Evolutionary conservation across 805 yeast species (phyloP).

Genomic region (Wickerhamomyces sydowiorum): DNA sequence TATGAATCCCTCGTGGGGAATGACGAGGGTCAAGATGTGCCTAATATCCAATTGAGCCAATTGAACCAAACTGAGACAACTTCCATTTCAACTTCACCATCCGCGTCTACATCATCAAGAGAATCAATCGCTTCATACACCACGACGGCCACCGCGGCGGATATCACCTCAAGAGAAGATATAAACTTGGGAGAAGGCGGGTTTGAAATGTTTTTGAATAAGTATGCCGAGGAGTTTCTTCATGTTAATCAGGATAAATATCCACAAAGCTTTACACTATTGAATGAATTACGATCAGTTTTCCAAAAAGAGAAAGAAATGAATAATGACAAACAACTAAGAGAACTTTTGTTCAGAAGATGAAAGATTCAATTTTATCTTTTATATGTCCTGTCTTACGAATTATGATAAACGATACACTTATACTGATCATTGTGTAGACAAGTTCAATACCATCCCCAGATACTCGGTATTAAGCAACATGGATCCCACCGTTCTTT

Average conservation of each 20-base stretch:
- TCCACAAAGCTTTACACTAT: conserved; percentile 7
- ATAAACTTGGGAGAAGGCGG: conserved; percentile 3
- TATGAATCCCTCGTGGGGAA: conserved; percentile 8
- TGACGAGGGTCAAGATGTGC: too few relatives aligned
- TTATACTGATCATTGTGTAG: not conserved
- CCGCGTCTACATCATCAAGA: too few relatives aligned
- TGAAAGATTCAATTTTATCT: too few relatives aligned
- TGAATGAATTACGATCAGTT: conserved; percentile 1
- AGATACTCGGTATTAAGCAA: too few relatives aligned
- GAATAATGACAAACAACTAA: conserved; percentile 5
- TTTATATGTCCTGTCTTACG: too few relatives aligned
- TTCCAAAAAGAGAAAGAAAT: conserved; percentile 7
- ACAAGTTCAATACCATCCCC: too few relatives aligned
- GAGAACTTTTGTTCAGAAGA: conserved; percentile 6
- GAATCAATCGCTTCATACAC: not conserved
- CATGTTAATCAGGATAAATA: conserved; percentile 4
- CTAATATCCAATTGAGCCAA: too few relatives aligned
- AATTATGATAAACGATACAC: not conserved
- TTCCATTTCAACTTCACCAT: too few relatives aligned
- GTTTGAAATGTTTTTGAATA: conserved; percentile 8
- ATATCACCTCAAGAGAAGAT: not conserved
- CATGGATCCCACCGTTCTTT: too few relatives aligned
- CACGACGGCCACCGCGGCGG: not conserved
- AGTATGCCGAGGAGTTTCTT: conserved; percentile 8
- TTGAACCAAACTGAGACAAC: too few relatives aligned